Base-by-base conservation (phyloP, 1,284 basidiomycete genomes). In the Boletus chippewaensis region DNA sequence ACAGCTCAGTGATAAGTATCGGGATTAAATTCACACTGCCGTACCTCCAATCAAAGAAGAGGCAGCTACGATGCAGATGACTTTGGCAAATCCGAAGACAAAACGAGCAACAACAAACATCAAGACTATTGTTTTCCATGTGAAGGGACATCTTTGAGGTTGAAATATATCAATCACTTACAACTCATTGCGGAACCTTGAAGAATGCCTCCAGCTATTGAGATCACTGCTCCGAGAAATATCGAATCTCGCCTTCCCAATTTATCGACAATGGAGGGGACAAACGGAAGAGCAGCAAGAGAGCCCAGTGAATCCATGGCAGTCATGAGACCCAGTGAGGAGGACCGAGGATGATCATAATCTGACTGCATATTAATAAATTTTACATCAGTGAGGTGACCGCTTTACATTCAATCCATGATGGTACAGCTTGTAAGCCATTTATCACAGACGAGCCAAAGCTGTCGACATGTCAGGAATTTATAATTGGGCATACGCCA, bases 11-110 rank as follows among this genome's bases (percentile, higher is more conserved):
- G 6, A 15, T 22, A 20, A 10, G 16, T 6, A 39, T 18, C 2
- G 22, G 16, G 10, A n/a, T 39, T 3, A 20, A 20, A 39, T 35
- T 35, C 34, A 35, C 34, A 12, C 6, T 7, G 38, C 16, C 38
- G 10, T 39, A 61, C 59, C 61, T 51, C 51, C 59, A 22, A 59
- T n/a, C n/a, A 60, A 31, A 12, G 59, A 52, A 16, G 54, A 57
- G 1, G 55, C 54, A 15, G 50, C 55, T 15, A 56, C 47, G 4
- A 53, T 15, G 29, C 40, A 40, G 16, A 53, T 46, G 15, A 31
- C 28, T 34, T 40, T 44, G 9, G 43, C 53, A 42, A 42, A 43
- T 16, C 55, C 55, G 0, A 56, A 32, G 36, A 52, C 11, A 28
- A 49, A 53, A 13, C 55, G 55, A 35, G 50, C 42, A 6, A 45